Evolutionary conservation across 1,284 basidiomycete species (phyloP).

Genomic region (Xerocomus cyaneibrunnescens): DNA sequence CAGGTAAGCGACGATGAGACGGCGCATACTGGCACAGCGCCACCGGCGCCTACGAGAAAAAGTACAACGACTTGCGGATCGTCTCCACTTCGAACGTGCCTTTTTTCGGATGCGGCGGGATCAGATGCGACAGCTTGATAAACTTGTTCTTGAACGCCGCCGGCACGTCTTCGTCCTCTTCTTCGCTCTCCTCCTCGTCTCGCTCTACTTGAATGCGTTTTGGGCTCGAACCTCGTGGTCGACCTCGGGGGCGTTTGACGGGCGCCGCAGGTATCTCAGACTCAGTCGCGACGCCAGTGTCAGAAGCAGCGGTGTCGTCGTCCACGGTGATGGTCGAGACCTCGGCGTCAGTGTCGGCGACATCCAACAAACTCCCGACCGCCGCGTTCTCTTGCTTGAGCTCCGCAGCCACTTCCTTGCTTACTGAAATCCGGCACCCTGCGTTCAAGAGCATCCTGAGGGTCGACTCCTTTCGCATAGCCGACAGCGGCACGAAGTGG

Average conservation of each 20-base stretch:
- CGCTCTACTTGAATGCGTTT: constrained; percentile 13
- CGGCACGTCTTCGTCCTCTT: constrained; percentile 25
- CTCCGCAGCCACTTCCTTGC: constrained; percentile 40
- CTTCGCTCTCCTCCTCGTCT: constrained; percentile 12
- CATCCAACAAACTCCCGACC: constrained; percentile 22
- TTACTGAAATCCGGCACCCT: constrained; percentile 45
- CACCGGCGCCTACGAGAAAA: constrained; percentile 86
- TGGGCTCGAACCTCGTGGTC: constrained; percentile 13
- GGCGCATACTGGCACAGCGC: too few species aligned
- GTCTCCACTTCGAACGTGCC: constrained; percentile 86
- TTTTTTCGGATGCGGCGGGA: constrained; percentile 85
- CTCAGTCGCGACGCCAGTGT: not conserved
- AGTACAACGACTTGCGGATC: constrained; percentile 84
- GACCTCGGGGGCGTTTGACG: constrained; percentile 19
- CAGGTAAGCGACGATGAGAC: too few species aligned
- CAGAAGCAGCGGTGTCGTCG: not conserved
- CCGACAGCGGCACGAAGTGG: constrained; percentile 69
- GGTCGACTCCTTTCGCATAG: constrained; percentile 40
- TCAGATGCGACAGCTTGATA: constrained; percentile 71
- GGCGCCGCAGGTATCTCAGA: constrained; percentile 17
- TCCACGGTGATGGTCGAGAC: constrained; percentile 25
- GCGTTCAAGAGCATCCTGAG: constrained; percentile 42
- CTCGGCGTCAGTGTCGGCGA: constrained; percentile 27
- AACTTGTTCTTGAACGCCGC: constrained; percentile 56
- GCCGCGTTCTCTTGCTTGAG: constrained; percentile 36